These are phyloP conservation scores for Hericium rajendrae DNA, from an alignment of 768 basidiomycete species.

Conservation along the genomic window DNA sequence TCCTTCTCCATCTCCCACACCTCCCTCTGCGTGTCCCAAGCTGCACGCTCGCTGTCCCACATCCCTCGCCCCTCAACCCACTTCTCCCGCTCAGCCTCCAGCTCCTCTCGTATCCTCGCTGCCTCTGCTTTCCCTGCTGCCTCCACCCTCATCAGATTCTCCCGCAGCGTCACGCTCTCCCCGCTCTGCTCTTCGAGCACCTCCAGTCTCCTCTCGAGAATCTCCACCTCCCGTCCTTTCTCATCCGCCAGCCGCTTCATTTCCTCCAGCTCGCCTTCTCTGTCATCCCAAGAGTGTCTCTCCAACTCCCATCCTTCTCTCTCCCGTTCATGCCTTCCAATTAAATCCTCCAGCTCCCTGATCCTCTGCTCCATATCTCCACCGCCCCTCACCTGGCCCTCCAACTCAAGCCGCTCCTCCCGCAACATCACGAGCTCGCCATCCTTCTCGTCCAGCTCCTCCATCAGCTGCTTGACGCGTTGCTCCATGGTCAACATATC, in stretches of 20 bases:
- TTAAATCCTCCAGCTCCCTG: slow-evolving; percentile 50
- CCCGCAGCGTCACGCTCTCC: slow-evolving; percentile 32
- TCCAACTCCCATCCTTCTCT: slow-evolving; percentile 34
- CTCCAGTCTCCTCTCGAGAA: slow-evolving; percentile 33
- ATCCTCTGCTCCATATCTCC: slow-evolving; percentile 27
- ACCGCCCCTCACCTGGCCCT: slow-evolving; percentile 41
- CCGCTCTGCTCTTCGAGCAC: slow-evolving; percentile 33
- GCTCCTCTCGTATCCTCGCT: slow-evolving; percentile 14
- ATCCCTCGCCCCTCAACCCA: slow-evolving; percentile 31
- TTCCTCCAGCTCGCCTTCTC: slow-evolving; percentile 27
- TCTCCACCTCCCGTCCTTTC: slow-evolving; percentile 24
- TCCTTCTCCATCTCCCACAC: slow-evolving; percentile 41
- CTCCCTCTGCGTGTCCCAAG: slow-evolving; percentile 42
- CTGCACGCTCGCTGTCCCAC: slow-evolving; percentile 36
- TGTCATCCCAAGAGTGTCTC: slow-evolving; percentile 14
- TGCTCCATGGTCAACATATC: slow-evolving; percentile 51
- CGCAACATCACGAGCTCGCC: slow-evolving; percentile 36
- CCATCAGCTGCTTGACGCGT: slow-evolving; percentile 52
- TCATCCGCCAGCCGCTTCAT: slow-evolving; percentile 10
- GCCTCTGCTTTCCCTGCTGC: slow-evolving; percentile 19
- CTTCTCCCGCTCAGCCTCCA: slow-evolving; percentile 30
- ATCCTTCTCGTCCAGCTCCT: slow-evolving; percentile 53
- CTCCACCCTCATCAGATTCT: slow-evolving; percentile 26
- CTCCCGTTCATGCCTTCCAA: slow-evolving; percentile 48
- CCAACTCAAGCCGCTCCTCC: slow-evolving; percentile 46